Conservation (phyloP, 257 asterid species). For the Osmanthus fragrans region DNA sequence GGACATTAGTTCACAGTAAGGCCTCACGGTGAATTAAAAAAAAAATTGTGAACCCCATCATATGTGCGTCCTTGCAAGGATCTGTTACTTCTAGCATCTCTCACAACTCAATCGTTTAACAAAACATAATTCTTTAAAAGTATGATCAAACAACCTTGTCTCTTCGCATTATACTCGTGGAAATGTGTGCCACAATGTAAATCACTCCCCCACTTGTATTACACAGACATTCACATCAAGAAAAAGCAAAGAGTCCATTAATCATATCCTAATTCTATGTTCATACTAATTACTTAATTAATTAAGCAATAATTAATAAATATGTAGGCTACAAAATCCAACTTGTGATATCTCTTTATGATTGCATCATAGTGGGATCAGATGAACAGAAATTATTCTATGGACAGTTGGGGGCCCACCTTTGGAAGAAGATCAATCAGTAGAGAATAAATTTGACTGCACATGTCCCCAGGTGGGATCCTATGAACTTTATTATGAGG, state of each 20-base stretch:
- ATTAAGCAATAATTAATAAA: not conserved
- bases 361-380: conserved; percentile 26
- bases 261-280: conserved; percentile 10
- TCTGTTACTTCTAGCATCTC: too few species aligned
- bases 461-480: conserved; percentile 33
- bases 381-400: conserved; percentile 5
- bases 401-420: conserved; percentile 30
- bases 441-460: conserved; percentile 45
- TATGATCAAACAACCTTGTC: not conserved
- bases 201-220: not conserved
- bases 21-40: too few species aligned
- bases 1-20: too few species aligned
- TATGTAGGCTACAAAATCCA: not conserved
- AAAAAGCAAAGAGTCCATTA: conserved; percentile 6
- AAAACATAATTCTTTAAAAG: too few species aligned
- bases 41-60: too few species aligned
- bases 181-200: not conserved
- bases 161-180: not conserved
- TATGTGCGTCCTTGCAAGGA: too few species aligned
- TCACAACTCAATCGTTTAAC: too few species aligned
- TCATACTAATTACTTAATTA: conserved; percentile 18
- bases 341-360: not conserved
- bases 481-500: conserved; percentile 21
- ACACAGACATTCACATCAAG: conserved; percentile 32
- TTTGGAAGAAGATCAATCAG: conserved; percentile 16